Conservation (phyloP, 129 eudicot species). For the Chrysanthemum makinoi region DNA sequence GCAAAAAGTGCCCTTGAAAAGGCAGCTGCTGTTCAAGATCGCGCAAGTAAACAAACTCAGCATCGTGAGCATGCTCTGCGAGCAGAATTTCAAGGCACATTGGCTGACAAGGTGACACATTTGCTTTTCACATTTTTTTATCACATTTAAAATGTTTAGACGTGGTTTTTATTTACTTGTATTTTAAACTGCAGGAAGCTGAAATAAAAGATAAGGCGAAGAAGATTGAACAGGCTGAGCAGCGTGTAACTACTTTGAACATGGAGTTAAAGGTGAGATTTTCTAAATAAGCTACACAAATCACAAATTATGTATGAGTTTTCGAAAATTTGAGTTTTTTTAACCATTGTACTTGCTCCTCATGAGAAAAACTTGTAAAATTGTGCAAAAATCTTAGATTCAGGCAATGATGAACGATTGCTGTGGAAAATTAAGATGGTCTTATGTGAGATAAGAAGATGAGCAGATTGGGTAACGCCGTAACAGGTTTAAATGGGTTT, state of each 20-base stretch:
- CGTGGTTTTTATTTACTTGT: slow-evolving; percentile 20
- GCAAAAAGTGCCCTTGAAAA: slow-evolving; percentile 87
- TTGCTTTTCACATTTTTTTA: not conserved
- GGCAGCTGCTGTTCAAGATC: slow-evolving; percentile 84
- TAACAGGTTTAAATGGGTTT: not conserved
- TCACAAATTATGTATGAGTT: not conserved
- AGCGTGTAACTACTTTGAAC: slow-evolving; percentile 78
- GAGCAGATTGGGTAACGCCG: not conserved
- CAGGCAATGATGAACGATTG: too few species aligned
- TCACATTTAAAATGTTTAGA: not conserved
- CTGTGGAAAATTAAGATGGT: not conserved
- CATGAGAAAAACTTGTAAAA: too few species aligned
- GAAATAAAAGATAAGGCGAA: slow-evolving; percentile 67
- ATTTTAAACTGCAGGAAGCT: slow-evolving; percentile 56
- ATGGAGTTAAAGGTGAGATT: slow-evolving; percentile 81
- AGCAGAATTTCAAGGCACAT: slow-evolving; percentile 54
- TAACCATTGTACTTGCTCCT: slow-evolving; percentile 4
- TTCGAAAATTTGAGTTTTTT: not conserved
- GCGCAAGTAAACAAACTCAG: slow-evolving; percentile 73
- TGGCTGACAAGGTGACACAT: slow-evolving; percentile 67
- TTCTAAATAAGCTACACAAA: slow-evolving; percentile 6
- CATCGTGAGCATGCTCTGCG: slow-evolving; percentile 78
- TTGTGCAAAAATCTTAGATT: too few species aligned
- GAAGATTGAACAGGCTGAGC: slow-evolving; percentile 83
- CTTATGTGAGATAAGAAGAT: too few species aligned